Evolutionary conservation across 208 protist genomes (phyloP), one percentile per base, ranked within the genome.

Genomic region (Leishmania guyanensis): DNA sequence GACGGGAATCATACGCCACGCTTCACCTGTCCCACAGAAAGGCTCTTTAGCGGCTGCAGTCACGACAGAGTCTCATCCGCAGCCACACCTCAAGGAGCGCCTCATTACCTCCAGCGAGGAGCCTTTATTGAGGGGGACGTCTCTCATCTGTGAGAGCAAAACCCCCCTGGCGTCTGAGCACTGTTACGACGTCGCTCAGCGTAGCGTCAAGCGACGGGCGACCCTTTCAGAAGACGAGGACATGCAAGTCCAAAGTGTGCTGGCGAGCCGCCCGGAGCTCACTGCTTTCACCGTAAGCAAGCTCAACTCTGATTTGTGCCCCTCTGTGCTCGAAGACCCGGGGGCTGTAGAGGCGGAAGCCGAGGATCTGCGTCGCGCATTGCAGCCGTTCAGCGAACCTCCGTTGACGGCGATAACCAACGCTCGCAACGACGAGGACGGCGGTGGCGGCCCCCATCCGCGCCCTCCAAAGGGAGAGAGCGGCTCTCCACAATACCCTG

Each of bases 301-400:
- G 43, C 64, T 69, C 56, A 12, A 22, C 46, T 75, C 75, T 9
- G 75, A 54, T 2, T 17, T 80, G 14, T 80, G 54, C 68, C 68
- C 80, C 0, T 84, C 80, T 12, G 80, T 51, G 48, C 20, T 77
- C 48, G 80, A 80, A 53, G 80, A 76, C 26, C 26, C 65, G 43
- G 26, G 26, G 16, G 65, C 16, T 3, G 48, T 51, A 33, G 75
- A 75, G 54, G 43, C 22, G 14, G 53, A 51, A 12, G 58, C 46
- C 0, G 75, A 79, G 26, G 75, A n/a, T 16, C n/a, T 76, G 36
- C 56, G 48, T 0, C 70, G 20, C 68, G 74, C 56, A 1, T 26
- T 80, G 68, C 80, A 71, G 46, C 54, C 33, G 0, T 60, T 70
- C 22, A 12, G 54, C 56, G 33, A 77, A 0, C 2, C 33, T 12